Evolutionary conservation across 192 early-diverging fungal species (phyloP).

Genomic region (Fimicolochytrium jonesii): DNA sequence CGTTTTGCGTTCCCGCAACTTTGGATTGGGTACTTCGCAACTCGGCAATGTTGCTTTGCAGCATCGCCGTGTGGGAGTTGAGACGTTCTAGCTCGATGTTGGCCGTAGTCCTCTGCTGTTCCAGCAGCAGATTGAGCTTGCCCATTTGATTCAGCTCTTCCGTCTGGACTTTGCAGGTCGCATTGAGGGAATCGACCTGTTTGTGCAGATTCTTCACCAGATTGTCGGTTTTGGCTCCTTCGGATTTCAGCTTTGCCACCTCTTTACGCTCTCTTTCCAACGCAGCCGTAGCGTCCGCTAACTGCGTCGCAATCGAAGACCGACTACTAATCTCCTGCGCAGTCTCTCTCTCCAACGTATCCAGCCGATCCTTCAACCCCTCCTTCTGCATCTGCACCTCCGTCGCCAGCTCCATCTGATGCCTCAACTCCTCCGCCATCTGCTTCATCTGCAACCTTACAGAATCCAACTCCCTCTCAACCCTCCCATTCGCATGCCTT

Average conservation of each 20-base stretch:
- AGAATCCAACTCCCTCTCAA: constrained; percentile 20
- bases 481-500: neutral
- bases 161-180: neutral
- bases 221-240: neutral
- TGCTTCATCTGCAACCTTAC: constrained; percentile 19
- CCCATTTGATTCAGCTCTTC: neutral
- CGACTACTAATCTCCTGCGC: too few species aligned
- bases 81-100: neutral
- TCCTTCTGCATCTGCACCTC: constrained; percentile 12
- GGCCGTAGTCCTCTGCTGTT: neutral
- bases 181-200: neutral
- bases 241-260: neutral
- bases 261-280: neutral
- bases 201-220: too few species aligned
- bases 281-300: constrained; percentile 8
- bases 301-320: too few species aligned
- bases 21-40: constrained; percentile 1
- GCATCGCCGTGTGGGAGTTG: neutral
- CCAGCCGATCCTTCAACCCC: too few species aligned
- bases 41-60: constrained; percentile 14
- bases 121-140: neutral
- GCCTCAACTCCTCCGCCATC: neutral
- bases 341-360: too few species aligned
- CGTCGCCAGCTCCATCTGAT: neutral
- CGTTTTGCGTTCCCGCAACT: neutral